Evolutionary conservation across 2,329 filamentous ascomycete genomes (phyloP).

Genomic region (Nigrospora sphaerica): DNA sequence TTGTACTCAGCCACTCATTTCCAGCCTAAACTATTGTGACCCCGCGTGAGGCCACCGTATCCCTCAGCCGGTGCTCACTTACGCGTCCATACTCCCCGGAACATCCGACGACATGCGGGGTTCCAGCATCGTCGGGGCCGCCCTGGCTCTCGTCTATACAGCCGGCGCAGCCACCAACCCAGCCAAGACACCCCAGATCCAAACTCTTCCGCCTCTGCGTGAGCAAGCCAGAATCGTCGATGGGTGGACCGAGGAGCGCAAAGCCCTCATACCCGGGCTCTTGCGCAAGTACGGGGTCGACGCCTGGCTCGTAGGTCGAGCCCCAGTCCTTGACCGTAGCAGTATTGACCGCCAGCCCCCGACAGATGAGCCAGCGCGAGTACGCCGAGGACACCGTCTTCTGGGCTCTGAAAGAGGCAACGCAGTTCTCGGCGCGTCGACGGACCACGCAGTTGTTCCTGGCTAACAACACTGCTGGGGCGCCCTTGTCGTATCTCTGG

Average conservation of each 20-base stretch:
- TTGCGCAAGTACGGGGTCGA: slow-evolving; percentile 37
- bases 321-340: not conserved
- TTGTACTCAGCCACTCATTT: too few relatives aligned
- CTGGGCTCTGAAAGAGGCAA: slow-evolving; percentile 39
- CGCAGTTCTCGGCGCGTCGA: slow-evolving; percentile 40
- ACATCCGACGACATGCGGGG: slow-evolving; percentile 1
- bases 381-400: slow-evolving; percentile 45
- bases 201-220: slow-evolving; percentile 31
- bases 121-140: not conserved
- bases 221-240: slow-evolving; percentile 36
- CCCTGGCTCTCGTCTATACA: not conserved
- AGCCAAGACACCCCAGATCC: slow-evolving; percentile 22
- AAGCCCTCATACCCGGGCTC: slow-evolving; percentile 30
- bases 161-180: slow-evolving; percentile 1
- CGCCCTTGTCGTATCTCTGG: slow-evolving; percentile 28
- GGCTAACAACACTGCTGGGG: slow-evolving; percentile 22
- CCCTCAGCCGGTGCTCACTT: too few relatives aligned
- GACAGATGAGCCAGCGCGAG: slow-evolving; percentile 41
- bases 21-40: too few relatives aligned
- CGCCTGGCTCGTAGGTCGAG: slow-evolving; percentile 35
- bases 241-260: slow-evolving; percentile 35
- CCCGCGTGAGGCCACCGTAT: too few relatives aligned
- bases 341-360: not conserved
- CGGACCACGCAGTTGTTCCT: slow-evolving; percentile 43
- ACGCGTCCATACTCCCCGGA: too few relatives aligned